Evolutionary conservation across 2,329 filamentous ascomycete species (phyloP).

Genomic region (Coniochaeta sp.): DNA sequence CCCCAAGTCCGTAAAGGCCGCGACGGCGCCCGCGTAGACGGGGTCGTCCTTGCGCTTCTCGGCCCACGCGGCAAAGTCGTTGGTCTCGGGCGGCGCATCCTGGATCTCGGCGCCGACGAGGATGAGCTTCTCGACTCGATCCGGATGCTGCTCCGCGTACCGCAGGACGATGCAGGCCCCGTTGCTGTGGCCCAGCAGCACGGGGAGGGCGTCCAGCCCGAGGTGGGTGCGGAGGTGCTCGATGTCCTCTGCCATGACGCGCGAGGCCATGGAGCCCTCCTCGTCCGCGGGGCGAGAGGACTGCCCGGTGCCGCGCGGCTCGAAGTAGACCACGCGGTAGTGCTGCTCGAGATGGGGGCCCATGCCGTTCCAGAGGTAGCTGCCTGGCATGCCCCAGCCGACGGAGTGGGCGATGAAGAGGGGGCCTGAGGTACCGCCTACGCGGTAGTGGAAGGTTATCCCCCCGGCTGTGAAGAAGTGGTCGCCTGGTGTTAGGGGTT

Average conservation of each 20-base stretch:
- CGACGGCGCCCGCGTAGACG: not conserved
- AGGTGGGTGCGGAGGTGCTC: constrained; percentile 2
- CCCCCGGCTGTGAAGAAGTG: constrained; percentile 2
- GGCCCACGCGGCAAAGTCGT: not conserved
- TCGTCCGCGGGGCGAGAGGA: not conserved
- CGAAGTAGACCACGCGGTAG: constrained; percentile 2
- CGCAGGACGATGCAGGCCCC: constrained; percentile 1
- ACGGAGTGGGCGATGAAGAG: constrained; percentile 3
- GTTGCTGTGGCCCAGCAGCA: not conserved
- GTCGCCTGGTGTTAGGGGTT: not conserved
- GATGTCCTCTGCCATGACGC: not conserved
- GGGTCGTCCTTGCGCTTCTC: constrained; percentile 1
- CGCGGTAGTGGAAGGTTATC: constrained; percentile 3
- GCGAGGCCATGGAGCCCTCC: not conserved
- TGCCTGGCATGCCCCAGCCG: constrained; percentile 5
- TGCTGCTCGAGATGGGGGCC: constrained; percentile 1
- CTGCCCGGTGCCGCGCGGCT: constrained; percentile 4
- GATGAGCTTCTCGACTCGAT: not conserved
- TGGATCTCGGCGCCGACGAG: constrained; percentile 2
- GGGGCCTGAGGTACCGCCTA: not conserved
- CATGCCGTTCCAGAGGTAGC: constrained; percentile 2
- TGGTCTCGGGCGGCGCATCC: not conserved
- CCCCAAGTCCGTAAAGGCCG: not conserved
- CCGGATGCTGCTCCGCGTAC: constrained; percentile 2
- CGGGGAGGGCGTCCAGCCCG: not conserved